Conservation (phyloP, 2,329 filamentous ascomycete species). For the Xylaria sp. region DNA sequence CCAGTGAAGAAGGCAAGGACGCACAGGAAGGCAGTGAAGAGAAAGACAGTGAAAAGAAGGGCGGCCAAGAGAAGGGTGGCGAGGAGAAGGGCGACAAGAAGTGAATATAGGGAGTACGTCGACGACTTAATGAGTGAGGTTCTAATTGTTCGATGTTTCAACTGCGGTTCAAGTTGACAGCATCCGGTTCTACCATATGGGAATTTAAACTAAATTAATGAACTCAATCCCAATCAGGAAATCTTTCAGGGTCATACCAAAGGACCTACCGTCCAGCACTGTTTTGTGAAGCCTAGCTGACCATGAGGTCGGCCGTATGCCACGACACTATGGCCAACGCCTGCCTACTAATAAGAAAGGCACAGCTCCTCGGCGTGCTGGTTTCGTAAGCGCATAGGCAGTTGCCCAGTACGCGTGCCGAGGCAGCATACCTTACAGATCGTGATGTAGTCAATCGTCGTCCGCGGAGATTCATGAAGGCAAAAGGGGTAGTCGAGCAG, state of each 20-base stretch:
- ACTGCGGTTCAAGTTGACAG: not conserved
- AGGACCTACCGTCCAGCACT: not conserved
- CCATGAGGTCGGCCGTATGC: no score
- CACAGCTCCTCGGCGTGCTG: no score
- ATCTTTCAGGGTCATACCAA: not conserved
- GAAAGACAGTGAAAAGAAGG: no score
- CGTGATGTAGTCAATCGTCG: constrained; percentile 72
- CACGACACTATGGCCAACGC: no score
- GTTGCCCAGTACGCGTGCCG: constrained; percentile 68
- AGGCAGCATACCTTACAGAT: constrained; percentile 65
- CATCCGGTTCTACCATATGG: not conserved
- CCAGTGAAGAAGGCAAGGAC: not conserved
- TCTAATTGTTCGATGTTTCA: not conserved
- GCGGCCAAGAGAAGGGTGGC: not conserved
- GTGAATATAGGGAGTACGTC: constrained; percentile 9
- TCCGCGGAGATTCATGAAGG: constrained; percentile 58
- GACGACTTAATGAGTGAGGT: constrained; percentile 7
- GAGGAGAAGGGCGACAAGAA: constrained; percentile 17
- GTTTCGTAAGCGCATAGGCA: no score
- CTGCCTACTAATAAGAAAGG: no score
- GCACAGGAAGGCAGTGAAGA: constrained; percentile 18
- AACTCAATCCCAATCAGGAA: not conserved
- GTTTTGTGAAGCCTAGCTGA: not conserved
- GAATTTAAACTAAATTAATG: not conserved
- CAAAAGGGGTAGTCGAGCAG: not conserved